Base-by-base conservation (phyloP, 2,329 filamentous ascomycete genomes). In the Trichoderma pleuroti region DNA sequence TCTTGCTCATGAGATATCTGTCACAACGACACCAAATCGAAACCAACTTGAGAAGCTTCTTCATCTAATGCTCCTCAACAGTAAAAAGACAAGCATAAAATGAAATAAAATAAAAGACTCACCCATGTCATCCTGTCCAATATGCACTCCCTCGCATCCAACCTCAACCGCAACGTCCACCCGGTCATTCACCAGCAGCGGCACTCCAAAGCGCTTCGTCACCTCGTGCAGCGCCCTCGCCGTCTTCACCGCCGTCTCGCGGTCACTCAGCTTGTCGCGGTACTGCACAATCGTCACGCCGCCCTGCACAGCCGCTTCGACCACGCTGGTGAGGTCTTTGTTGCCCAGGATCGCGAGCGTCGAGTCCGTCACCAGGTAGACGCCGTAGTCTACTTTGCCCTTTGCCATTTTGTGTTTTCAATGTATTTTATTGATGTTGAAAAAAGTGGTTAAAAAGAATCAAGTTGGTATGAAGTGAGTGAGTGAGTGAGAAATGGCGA, bases 41-140 rank as follows among this genome's bases (percentile, higher is more conserved):
- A 46, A n/a, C 2, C 8, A 4, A 49, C 4, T 21, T 12, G 21
- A 16, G 6, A n/a, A 56, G 2, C 2, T 12, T 24, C 21, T 8
- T 4, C 46, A 12, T 12, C 21, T 8, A n/a, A 52, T 34, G 5
- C n/a, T 12, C n/a, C 7, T 52, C 56, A 57, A 28, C 10, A 32
- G 4, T 18, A 4, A 4, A 61, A 46, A 46, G 9, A 49, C 9
- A 46, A 26, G 2, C 5, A 54, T 28, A 4, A 30, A 46, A 16
- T 11, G 1, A 39, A 34, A 16, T 28, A 24, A 54, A 52, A 3
- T n/a, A 32, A 28, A 28, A 61, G 5, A 80, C 86, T 74, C 80
- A 92, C 91, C 85, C 85, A 97, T 91, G 80, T 98, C 95, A 86
- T 98, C 94, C 83, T 98, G 95, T 8, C 96, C 96, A 63, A 98